Evolutionary conservation across 495 filamentous ascomycete species (phyloP), one percentile per base, ranked within the genome.

Genomic region (Daldinia childiae): DNA sequence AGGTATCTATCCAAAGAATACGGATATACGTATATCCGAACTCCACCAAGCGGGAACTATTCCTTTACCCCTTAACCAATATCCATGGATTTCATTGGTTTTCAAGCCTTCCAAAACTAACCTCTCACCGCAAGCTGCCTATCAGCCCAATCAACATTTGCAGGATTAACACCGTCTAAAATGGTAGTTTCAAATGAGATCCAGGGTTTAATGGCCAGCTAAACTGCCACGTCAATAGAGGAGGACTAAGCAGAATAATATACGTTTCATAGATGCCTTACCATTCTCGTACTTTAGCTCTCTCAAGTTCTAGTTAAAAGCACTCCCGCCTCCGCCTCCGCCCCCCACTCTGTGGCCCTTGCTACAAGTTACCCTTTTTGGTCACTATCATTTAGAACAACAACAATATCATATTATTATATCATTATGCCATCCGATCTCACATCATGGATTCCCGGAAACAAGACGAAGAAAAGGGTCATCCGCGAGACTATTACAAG

Each of bases 121-220:
- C 50, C 50, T 54, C 50, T 54, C 50, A 54, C 50, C 50, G 50
- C 50, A 54, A 29, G 12, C 50, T 54, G 50, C 6, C 15, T 54
- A 54, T 54, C 50, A 29, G 50, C 50, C 50, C 50, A 54, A 54
- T 54, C 50, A 54, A 30, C 24, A 54, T 54, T 29, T 54, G 50
- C 50, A 54, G 50, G 50, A 29, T 5, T 5, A 29, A 52, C 21
- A 52, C 50, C 50, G 27, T 54, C 50, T 54, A 30, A 54, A 54
- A 54, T 30, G 50, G 26, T 54, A 54, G 15, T 29, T 30, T 30
- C 24, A 30, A 30, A 54, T 29, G 50, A 54, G 50, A 54, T 30
- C 27, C 24, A 24, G 50, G 50, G 24, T 24, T 54, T 54, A 54
- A 54, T 30, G 24, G 27, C 24, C 21, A 30, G 12, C 26, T 30